A percentile compares a stretch with the other conserved stretches of the same genome.
Conservation (phyloP, 805 yeast genomes). For the Millerozyma miso region DNA sequence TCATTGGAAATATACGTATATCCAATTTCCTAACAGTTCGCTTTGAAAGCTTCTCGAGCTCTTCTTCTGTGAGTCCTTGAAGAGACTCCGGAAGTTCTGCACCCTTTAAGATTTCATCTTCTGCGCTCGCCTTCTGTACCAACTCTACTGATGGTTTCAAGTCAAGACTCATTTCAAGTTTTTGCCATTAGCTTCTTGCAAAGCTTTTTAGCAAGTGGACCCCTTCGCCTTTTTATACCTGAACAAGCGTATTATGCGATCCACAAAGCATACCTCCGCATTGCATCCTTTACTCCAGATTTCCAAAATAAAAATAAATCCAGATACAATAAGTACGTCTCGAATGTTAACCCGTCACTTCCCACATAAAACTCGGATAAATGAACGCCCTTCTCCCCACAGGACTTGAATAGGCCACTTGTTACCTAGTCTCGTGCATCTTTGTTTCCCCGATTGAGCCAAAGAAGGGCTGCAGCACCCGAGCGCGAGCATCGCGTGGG, state of each 20-base stretch:
- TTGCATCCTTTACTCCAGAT: background rate
- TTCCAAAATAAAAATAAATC: background rate
- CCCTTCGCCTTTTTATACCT: background rate
- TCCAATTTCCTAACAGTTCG: slow-evolving; percentile 47
- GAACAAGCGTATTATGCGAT: background rate
- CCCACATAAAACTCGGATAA: background rate
- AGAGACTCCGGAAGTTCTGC: slow-evolving; percentile 28
- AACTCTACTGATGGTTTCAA: background rate
- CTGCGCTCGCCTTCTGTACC: background rate
- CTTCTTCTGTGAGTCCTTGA: slow-evolving; percentile 31
- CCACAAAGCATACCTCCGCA: background rate
- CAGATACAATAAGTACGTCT: background rate
- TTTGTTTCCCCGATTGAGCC: background rate
- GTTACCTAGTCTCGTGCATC: background rate
- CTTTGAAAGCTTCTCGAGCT: slow-evolving; percentile 39
- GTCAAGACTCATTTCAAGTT: background rate
- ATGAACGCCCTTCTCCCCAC: background rate
- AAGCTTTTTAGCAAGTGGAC: background rate
- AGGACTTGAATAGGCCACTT: background rate
- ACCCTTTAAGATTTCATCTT: slow-evolving; percentile 5
- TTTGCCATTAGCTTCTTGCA: background rate
- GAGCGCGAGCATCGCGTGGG: background rate
- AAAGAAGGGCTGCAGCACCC: background rate
- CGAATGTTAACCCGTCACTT: background rate
- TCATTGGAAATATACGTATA: slow-evolving; percentile 45